phyloP scores from a whole-genome alignment of 1,139 yeast genomes.

The Nakaseomyces nivariensis region DNA sequence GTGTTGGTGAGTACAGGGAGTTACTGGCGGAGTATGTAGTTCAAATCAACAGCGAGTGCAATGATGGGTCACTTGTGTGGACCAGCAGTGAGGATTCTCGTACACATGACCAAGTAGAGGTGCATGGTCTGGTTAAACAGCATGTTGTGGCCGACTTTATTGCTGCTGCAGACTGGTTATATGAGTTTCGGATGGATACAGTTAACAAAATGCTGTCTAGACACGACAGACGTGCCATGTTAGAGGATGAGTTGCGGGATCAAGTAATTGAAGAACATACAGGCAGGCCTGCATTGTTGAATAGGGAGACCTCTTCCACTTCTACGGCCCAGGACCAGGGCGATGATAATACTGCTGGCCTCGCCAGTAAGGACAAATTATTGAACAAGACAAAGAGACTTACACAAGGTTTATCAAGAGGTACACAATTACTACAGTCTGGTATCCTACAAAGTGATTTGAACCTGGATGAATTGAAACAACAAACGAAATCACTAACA shows the following conservation, averaged over 20 bases:
- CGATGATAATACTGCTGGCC: not conserved
- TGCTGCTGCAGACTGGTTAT: slow-evolving; percentile 14
- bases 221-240: slow-evolving; percentile 5
- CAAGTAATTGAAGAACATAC: slow-evolving; percentile 8
- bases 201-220: slow-evolving; percentile 4
- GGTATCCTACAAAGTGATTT: slow-evolving; percentile 50
- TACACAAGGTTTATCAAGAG: slow-evolving; percentile 30
- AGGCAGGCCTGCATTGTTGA: slow-evolving; percentile 4
- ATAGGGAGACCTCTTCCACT: not conserved
- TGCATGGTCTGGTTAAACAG: not conserved
- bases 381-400: slow-evolving; percentile 30
- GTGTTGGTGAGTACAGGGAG: not conserved
- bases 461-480: slow-evolving; percentile 47
- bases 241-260: slow-evolving; percentile 13
- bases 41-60: not conserved
- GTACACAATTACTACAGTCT: slow-evolving; percentile 39
- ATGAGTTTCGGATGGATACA: slow-evolving; percentile 10
- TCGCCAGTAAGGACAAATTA: slow-evolving; percentile 27
- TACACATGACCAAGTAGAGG: not conserved
- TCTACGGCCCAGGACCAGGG: not conserved
- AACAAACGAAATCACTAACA: slow-evolving; percentile 42
- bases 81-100: not conserved
- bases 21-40: not conserved
- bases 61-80: slow-evolving; percentile 1
- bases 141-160: not conserved